Percentiles rank a stretch among this genome's conserved stretches.
Evolutionary conservation across 345 rosid genomes (phyloP).

Genomic region (Turritis glabra): DNA sequence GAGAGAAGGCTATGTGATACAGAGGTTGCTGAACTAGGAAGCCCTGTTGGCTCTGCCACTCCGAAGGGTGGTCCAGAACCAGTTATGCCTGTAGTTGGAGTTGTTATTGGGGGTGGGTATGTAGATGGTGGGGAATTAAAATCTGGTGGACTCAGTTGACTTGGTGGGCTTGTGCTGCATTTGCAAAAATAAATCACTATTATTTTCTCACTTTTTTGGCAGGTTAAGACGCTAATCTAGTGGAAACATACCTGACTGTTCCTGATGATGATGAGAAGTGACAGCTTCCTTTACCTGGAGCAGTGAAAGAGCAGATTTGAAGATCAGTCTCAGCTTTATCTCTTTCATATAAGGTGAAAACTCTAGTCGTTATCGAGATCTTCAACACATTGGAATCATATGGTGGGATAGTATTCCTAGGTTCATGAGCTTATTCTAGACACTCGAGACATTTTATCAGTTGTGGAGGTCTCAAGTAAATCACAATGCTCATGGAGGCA

Average conservation of each 20-base stretch:
- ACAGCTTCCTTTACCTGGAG: slow-evolving; percentile 84
- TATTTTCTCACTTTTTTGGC: slow-evolving; percentile 11
- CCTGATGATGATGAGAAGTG: slow-evolving; percentile 55
- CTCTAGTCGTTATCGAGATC: background rate
- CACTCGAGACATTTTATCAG: background rate
- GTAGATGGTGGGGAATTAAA: slow-evolving; percentile 43
- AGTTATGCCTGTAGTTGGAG: slow-evolving; percentile 47
- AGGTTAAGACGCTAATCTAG: slow-evolving; percentile 4
- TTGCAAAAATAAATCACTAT: slow-evolving; percentile 7
- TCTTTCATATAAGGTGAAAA: background rate
- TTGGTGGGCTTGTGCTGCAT: slow-evolving; percentile 67
- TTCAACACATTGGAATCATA: slow-evolving; percentile 12
- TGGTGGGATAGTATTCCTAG: background rate
- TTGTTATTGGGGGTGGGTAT: slow-evolving; percentile 42
- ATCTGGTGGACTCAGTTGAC: slow-evolving; percentile 46
- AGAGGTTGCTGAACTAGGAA: slow-evolving; percentile 70
- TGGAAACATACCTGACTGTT: slow-evolving; percentile 32
- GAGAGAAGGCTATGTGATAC: slow-evolving; percentile 44
- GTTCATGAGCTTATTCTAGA: slow-evolving; percentile 17
- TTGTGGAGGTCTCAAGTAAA: slow-evolving; percentile 18
- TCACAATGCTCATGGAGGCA: background rate
- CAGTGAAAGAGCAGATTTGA: slow-evolving; percentile 6
- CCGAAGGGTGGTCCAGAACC: slow-evolving; percentile 60
- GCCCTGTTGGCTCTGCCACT: slow-evolving; percentile 77
- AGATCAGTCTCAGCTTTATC: slow-evolving; percentile 7